Evolutionary conservation across 768 basidiomycete genomes (phyloP).

Genomic region (Calocybe cyanea): DNA sequence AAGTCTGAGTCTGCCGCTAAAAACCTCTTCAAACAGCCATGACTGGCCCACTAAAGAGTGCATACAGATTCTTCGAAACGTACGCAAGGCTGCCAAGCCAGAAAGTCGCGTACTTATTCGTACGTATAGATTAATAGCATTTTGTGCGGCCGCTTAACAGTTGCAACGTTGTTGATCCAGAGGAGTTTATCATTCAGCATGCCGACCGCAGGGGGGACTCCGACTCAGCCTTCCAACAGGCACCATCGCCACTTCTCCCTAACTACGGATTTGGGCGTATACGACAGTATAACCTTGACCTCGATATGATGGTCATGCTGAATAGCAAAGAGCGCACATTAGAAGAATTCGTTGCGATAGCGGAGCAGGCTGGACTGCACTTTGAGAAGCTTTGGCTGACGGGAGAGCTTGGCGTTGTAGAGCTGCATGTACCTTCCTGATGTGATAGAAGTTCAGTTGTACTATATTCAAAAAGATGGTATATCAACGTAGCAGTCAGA

Average conservation of each 20-base stretch:
- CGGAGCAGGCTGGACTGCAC: constrained; percentile 26
- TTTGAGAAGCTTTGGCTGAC: constrained; percentile 35
- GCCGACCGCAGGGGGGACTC: constrained; percentile 15
- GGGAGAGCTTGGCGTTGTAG: constrained; percentile 30
- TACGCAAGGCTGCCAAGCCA: constrained; percentile 31
- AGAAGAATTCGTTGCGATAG: constrained; percentile 34
- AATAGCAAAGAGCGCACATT: constrained; percentile 41
- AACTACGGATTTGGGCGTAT: constrained; percentile 42
- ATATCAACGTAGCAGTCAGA: too few relatives aligned
- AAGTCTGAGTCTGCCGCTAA: too few relatives aligned
- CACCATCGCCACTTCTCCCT: constrained; percentile 43
- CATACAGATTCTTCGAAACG: constrained; percentile 30
- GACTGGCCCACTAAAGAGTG: constrained; percentile 38
- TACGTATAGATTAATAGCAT: not conserved
- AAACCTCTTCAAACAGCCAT: constrained; percentile 27
- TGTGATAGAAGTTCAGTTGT: too few relatives aligned
- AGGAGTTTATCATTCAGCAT: constrained; percentile 32
- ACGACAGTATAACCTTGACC: constrained; percentile 39
- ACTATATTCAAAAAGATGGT: too few relatives aligned
- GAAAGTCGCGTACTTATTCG: constrained; percentile 33
- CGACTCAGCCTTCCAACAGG: constrained; percentile 19
- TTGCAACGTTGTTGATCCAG: constrained; percentile 12
- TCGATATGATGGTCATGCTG: constrained; percentile 39
- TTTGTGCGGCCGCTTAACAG: not conserved
- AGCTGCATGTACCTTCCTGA: constrained; percentile 17